Evolutionary conservation across 768 basidiomycete species (phyloP).

Genomic region (Boletus huronensis): DNA sequence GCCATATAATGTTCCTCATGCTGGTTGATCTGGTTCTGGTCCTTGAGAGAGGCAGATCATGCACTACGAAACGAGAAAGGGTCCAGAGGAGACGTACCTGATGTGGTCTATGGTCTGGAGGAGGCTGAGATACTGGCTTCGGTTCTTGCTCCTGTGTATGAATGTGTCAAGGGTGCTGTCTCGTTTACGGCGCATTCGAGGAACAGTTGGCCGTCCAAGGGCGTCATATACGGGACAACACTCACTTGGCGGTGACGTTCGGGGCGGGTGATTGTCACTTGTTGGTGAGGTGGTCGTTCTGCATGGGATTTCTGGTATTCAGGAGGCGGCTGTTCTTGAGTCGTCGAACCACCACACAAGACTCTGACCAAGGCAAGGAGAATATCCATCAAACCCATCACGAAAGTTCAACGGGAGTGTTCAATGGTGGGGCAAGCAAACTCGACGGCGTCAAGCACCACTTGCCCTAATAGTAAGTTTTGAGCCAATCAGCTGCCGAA

Average conservation of each 20-base stretch:
- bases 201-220: neutral
- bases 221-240: neutral
- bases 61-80: neutral
- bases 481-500: neutral
- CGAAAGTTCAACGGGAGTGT: neutral
- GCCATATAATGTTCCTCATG: conserved; percentile 64
- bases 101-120: conserved; percentile 11
- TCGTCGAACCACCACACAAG: conserved; percentile 24
- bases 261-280: neutral
- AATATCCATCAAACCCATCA: conserved; percentile 29
- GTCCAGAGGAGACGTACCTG: conserved; percentile 12
- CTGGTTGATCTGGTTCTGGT: conserved; percentile 61
- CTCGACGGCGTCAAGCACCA: neutral
- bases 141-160: conserved; percentile 14
- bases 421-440: neutral
- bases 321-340: conserved; percentile 8
- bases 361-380: conserved; percentile 20
- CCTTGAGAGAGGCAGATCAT: conserved; percentile 32
- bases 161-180: conserved; percentile 1
- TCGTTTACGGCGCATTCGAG: conserved; percentile 3
- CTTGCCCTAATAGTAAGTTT: neutral
- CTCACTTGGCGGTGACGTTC: conserved; percentile 15
- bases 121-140: conserved; percentile 17
- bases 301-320: conserved; percentile 2
- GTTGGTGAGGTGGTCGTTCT: conserved; percentile 13